These are phyloP conservation scores for Piromyces finnis DNA, from an alignment of 192 early-diverging fungal species.

Conservation along the genomic window DNA sequence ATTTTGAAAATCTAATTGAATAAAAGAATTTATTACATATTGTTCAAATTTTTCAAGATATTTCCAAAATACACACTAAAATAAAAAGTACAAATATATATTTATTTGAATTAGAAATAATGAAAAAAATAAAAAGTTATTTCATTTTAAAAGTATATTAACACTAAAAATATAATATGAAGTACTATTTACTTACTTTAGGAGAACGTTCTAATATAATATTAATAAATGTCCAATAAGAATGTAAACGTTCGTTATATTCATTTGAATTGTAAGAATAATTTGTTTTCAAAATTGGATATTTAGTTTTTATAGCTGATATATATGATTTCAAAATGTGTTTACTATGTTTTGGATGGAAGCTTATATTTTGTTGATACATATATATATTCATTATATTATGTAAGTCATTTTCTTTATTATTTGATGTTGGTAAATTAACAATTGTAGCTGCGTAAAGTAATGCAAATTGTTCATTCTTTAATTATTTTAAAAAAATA, in stretches of 20 bases:
- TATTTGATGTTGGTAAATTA: not conserved
- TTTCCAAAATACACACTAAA: not conserved
- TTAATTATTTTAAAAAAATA: no score
- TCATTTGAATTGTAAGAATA: not conserved
- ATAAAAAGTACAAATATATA: not conserved
- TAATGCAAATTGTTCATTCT: not conserved
- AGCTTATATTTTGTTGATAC: not conserved
- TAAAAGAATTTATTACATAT: not conserved
- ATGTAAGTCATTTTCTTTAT: not conserved
- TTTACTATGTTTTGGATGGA: not conserved
- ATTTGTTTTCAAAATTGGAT: not conserved
- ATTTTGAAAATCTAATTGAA: not conserved
- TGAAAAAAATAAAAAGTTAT: no score
- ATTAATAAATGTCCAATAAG: not conserved
- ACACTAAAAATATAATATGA: no score
- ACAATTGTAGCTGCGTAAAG: not conserved
- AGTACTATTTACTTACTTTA: no score
- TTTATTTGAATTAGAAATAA: no score
- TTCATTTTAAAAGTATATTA: no score
- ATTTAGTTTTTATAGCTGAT: not conserved
- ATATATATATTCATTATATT: not conserved
- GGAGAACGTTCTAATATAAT: not conserved
- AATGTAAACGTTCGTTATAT: not conserved
- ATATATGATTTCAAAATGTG: not conserved
- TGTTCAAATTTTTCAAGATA: not conserved